A percentile compares a stretch with the other conserved stretches of the same genome.
These are phyloP conservation scores for Carallia pectinifolia DNA, from an alignment of 345 rosid genomes.

Conservation along the genomic window DNA sequence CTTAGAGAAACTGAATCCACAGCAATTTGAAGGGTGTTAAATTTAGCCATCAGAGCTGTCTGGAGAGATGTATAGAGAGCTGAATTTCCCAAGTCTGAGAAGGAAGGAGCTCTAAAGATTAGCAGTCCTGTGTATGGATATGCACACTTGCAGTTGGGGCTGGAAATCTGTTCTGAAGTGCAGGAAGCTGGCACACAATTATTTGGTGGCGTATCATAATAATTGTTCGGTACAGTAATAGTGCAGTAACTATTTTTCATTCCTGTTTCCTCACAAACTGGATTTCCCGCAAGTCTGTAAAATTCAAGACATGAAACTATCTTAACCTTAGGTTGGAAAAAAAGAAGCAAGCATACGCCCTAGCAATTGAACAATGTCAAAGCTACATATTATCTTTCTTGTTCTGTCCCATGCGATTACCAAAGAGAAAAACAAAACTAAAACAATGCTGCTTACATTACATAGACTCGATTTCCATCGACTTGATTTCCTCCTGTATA, in stretches of 20 bases:
- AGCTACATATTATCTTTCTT: neutral
- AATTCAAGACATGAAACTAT: conserved; percentile 1
- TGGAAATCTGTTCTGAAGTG: conserved; percentile 35
- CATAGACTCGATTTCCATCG: too few relatives aligned
- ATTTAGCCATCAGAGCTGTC: conserved; percentile 22
- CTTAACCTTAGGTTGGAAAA: neutral
- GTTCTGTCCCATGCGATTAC: neutral
- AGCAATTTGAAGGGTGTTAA: conserved; percentile 39
- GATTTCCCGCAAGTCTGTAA: conserved; percentile 69
- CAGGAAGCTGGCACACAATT: conserved; percentile 48
- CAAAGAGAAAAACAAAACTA: neutral
- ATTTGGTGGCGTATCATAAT: conserved; percentile 40
- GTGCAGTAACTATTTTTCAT: conserved; percentile 39
- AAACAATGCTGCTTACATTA: conserved; percentile 47
- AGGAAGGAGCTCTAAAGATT: conserved; percentile 58
- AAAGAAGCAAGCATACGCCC: neutral
- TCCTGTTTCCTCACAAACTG: conserved; percentile 51
- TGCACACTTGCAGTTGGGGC: conserved; percentile 63
- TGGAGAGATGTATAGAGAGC: conserved; percentile 39
- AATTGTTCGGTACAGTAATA: conserved; percentile 13
- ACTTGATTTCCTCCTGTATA: conserved; percentile 15
- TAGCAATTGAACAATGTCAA: neutral
- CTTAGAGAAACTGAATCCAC: conserved; percentile 62
- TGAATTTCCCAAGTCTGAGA: conserved; percentile 51
- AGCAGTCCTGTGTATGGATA: conserved; percentile 64